These are phyloP conservation scores for Botrytis tulipae DNA, from an alignment of 2,329 filamentous ascomycete genomes.

Conservation along the genomic window DNA sequence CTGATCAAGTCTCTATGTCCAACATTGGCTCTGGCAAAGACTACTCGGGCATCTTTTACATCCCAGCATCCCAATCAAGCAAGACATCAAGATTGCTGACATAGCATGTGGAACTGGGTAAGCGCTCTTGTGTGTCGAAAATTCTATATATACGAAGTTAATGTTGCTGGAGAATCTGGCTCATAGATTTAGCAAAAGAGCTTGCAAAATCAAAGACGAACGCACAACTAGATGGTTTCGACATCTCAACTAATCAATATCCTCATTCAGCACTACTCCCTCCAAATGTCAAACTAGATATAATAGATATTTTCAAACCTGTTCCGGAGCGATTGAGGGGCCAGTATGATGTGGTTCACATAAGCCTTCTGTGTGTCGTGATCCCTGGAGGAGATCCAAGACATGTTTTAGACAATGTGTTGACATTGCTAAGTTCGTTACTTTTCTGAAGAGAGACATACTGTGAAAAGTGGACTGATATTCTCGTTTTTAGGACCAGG, in stretches of 20 bases:
- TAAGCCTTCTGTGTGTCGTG: constrained; percentile 12
- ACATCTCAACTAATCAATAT: constrained; percentile 10
- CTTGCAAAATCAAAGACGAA: not conserved
- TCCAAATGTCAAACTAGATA: constrained; percentile 7
- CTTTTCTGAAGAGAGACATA: too few relatives aligned
- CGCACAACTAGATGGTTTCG: constrained; percentile 8
- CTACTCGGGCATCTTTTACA: constrained; percentile 3
- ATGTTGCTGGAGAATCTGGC: constrained; percentile 9
- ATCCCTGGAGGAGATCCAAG: constrained; percentile 2
- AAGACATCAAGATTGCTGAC: constrained; percentile 13
- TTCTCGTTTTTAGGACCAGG: constrained; percentile 5
- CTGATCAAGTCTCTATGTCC: constrained; percentile 8
- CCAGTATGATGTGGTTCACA: constrained; percentile 11
- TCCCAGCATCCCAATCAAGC: not conserved
- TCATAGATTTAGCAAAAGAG: constrained; percentile 17
- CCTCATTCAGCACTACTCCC: not conserved
- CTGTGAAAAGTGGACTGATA: not conserved
- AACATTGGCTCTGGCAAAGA: constrained; percentile 16
- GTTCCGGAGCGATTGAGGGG: not conserved
- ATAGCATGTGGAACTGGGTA: constrained; percentile 18
- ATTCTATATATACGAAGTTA: not conserved
- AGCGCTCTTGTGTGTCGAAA: not conserved
- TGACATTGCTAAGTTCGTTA: constrained; percentile 9
- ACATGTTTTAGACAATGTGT: constrained; percentile 5
- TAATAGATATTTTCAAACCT: constrained; percentile 1